phyloP scores from a whole-genome alignment of 768 basidiomycete genomes.

The Dendrothele bispora region DNA sequence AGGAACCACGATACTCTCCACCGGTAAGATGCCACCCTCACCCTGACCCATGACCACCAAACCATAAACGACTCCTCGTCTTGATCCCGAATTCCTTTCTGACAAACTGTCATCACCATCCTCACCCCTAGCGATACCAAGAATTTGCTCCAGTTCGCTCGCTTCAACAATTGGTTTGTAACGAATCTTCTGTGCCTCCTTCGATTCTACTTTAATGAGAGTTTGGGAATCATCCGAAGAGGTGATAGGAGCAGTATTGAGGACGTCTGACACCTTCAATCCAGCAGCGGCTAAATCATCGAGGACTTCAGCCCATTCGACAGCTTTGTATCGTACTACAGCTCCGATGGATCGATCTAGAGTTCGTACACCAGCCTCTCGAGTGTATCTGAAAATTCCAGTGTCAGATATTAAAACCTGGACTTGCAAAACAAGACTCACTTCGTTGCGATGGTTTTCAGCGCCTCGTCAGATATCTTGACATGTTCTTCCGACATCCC shows the following conservation, averaged over 20 bases:
- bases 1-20: slow-evolving; percentile 80
- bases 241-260: neutral
- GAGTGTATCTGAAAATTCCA: slow-evolving; percentile 56
- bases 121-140: slow-evolving; percentile 76
- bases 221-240: slow-evolving; percentile 18
- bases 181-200: slow-evolving; percentile 24
- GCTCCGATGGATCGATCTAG: slow-evolving; percentile 85
- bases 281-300: slow-evolving; percentile 34
- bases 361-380: slow-evolving; percentile 91
- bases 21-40: slow-evolving; percentile 81
- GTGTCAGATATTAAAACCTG: too few relatives aligned
- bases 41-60: slow-evolving; percentile 88
- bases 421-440: neutral
- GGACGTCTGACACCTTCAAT: slow-evolving; percentile 16
- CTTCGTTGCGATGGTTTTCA: slow-evolving; percentile 70
- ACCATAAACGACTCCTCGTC: slow-evolving; percentile 79
- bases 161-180: slow-evolving; percentile 66
- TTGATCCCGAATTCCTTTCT: slow-evolving; percentile 60
- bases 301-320: slow-evolving; percentile 79
- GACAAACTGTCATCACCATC: slow-evolving; percentile 61
- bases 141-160: slow-evolving; percentile 77
- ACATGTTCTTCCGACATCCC: slow-evolving; percentile 65
- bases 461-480: slow-evolving; percentile 63
- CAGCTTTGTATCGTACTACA: slow-evolving; percentile 90
- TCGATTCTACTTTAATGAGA: slow-evolving; percentile 16